Evolutionary conservation across 306 rosid species (phyloP).

Genomic region (Quercus engelmannii): DNA sequence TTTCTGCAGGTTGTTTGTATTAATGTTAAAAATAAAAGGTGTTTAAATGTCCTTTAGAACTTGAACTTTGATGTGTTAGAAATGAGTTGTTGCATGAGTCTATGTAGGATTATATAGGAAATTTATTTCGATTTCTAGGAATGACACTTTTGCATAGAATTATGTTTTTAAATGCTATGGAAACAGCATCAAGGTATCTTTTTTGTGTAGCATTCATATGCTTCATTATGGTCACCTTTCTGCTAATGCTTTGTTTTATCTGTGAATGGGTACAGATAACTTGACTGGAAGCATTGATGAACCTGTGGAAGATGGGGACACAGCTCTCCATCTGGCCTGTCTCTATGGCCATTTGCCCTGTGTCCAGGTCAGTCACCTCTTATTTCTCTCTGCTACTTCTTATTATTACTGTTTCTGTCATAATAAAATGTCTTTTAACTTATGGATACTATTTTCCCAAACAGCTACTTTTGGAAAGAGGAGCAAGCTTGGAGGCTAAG

Average conservation of each 20-base stretch:
- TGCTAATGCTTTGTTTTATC: conserved; percentile 10
- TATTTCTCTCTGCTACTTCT: neutral
- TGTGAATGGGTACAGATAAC: conserved; percentile 46
- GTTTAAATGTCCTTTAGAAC: neutral
- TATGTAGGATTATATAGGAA: neutral
- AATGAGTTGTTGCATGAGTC: neutral
- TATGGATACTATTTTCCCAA: conserved; percentile 14
- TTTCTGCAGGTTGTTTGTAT: neutral
- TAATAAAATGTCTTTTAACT: neutral
- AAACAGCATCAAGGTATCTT: neutral
- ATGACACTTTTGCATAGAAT: neutral
- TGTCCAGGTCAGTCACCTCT: conserved; percentile 49
- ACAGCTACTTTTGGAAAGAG: conserved; percentile 84
- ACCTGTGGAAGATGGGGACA: conserved; percentile 93
- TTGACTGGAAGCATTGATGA: conserved; percentile 77
- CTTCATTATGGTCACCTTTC: conserved; percentile 5
- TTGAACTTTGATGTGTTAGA: neutral
- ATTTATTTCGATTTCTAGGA: neutral
- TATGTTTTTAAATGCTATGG: neutral
- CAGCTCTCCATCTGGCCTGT: conserved; percentile 83
- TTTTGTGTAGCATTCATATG: neutral
- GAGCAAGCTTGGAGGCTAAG: conserved; percentile 65
- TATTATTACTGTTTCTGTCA: neutral
- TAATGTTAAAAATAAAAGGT: neutral
- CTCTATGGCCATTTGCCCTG: conserved; percentile 77